A percentile compares a stretch with the other conserved stretches of the same genome.
Evolutionary conservation across 305 asterid genomes (phyloP).

Genomic region (Fraxinus velutina): DNA sequence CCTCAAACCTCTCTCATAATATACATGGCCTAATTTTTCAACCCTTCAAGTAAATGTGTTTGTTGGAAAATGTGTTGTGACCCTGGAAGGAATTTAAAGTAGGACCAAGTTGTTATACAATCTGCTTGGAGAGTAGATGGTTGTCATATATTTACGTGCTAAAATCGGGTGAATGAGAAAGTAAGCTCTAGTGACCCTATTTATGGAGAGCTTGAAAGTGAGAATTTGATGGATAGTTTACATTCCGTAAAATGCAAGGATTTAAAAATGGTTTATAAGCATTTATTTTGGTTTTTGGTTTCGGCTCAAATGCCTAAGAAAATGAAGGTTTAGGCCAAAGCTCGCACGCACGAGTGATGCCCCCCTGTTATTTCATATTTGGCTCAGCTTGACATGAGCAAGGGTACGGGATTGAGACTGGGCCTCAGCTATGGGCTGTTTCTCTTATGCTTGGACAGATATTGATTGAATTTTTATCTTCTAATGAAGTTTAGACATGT

Average conservation of each 20-base stretch:
- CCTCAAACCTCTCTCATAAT: not conserved
- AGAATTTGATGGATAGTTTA: not conserved
- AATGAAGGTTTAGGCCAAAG: not conserved
- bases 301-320: not conserved
- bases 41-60: not conserved
- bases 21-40: not conserved
- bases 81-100: not conserved
- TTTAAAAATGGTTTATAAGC: not conserved
- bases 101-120: not conserved
- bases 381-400: not conserved
- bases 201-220: not conserved
- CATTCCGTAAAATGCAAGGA: not conserved
- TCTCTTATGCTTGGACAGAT: not conserved
- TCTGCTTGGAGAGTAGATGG: not conserved
- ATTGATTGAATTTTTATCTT: not conserved
- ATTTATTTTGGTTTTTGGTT: not conserved
- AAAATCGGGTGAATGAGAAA: not conserved
- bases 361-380: not conserved
- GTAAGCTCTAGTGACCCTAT: not conserved
- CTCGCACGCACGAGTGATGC: not conserved
- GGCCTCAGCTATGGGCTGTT: not conserved
- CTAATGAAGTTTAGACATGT: not conserved
- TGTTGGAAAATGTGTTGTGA: not conserved
- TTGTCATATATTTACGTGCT: not conserved
- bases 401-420: not conserved